A percentile compares a stretch with the other conserved stretches of the same genome.
Conservation (phyloP, 129 eudicot species). For the Ambrosia artemisiifolia region DNA sequence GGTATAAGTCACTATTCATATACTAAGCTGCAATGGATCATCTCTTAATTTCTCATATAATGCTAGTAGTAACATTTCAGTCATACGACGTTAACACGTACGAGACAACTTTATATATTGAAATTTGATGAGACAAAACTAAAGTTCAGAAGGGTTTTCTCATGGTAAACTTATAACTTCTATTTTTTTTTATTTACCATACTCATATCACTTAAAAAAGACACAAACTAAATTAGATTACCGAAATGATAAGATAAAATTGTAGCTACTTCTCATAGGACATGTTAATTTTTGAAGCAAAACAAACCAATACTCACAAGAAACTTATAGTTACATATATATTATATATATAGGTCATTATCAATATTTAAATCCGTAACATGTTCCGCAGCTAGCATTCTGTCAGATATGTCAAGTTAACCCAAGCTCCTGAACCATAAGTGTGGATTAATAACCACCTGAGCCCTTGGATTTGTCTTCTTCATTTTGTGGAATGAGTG, state of each 20-base stretch:
- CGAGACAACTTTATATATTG: not conserved
- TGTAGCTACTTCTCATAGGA: not conserved
- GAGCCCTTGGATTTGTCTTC: constrained; percentile 30
- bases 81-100: constrained; percentile 3
- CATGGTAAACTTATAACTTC: not conserved
- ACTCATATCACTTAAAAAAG: not conserved
- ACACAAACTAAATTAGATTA: not conserved
- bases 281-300: not conserved
- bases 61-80: constrained; percentile 13
- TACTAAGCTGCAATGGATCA: constrained; percentile 15
- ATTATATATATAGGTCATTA: not conserved
- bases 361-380: not conserved
- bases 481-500: constrained; percentile 41
- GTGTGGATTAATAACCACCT: constrained; percentile 35
- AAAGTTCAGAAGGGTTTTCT: not conserved
- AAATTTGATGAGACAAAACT: not conserved
- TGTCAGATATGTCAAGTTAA: not conserved
- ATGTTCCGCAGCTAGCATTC: not conserved
- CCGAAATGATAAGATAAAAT: not conserved
- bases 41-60: too few relatives aligned
- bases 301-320: not conserved
- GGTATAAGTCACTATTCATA: constrained; percentile 30
- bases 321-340: not conserved
- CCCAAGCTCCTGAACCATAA: constrained; percentile 32
- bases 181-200: not conserved